These are phyloP conservation scores for Vaccinium myrtillus DNA, from an alignment of 148 eudicot genomes.

Conservation along the genomic window DNA sequence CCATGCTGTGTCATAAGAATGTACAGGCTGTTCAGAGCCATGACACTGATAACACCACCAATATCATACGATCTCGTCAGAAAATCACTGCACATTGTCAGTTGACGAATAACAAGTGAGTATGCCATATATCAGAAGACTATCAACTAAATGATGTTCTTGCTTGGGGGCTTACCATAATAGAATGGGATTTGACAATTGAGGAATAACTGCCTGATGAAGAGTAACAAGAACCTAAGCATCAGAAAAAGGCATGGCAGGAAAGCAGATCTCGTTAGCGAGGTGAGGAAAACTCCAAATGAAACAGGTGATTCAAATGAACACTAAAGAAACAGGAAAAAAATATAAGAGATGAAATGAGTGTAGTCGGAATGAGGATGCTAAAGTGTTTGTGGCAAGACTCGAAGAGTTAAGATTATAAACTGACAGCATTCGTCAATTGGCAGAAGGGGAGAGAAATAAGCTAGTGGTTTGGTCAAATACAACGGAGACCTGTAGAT, in stretches of 20 bases:
- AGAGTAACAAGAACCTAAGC: constrained; percentile 81
- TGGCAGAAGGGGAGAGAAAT: neutral
- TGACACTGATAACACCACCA: constrained; percentile 95
- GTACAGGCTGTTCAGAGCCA: constrained; percentile 86
- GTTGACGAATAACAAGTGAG: constrained; percentile 11
- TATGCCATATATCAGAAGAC: neutral
- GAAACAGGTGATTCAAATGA: neutral
- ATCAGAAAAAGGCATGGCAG: neutral
- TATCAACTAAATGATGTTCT: neutral
- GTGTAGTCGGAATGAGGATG: neutral
- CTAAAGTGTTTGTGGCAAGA: neutral
- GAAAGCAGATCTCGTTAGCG: neutral
- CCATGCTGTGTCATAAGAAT: constrained; percentile 88
- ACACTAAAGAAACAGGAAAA: neutral
- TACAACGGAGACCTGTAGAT: neutral
- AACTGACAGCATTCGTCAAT: neutral
- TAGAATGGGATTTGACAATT: constrained; percentile 72
- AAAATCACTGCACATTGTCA: constrained; percentile 77
- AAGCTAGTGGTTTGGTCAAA: neutral
- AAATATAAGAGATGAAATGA: neutral
- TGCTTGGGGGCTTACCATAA: constrained; percentile 52
- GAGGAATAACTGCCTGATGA: constrained; percentile 76
- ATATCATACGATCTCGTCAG: constrained; percentile 93
- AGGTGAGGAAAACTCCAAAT: neutral
- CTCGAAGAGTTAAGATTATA: no score